Base-by-base conservation (phyloP, 257 asterid species). In the Gynochthodes officinalis region DNA sequence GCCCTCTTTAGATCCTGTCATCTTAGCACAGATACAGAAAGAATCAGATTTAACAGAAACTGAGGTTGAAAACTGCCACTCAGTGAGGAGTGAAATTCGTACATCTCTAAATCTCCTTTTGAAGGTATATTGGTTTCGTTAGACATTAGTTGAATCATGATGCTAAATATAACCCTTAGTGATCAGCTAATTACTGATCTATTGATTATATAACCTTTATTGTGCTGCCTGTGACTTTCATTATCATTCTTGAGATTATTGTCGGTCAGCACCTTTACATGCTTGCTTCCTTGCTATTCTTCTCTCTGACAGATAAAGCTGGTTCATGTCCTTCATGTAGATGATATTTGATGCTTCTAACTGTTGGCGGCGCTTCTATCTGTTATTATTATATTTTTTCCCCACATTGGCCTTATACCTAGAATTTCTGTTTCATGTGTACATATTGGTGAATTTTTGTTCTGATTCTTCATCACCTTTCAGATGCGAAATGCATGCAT, bases 11-110 rank as follows among this genome's bases (percentile, higher is more conserved):
- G 96, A 86, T 82, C 96, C 98, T 78, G 77, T 77, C 76, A 81
- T 86, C 75, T 84, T 87, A 49, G 80, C 86, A 12, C 89, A 90
- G 69, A 25, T 89, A 63, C 72, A 75, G 25, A 85, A 75, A 63
- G 84, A 63, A 37, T 54, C 71, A 39, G 87, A 82, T 55, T 69
- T 79, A 62, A 58, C 84, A 64, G 96, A 86, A 55, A 55, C 83
- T 19, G 93, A 85, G 67, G 79, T 90, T 42, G 99, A 89, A 74
- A 81, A 80, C 73, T 87, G 84, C 77, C 87, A 74, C 35, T 61
- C 84, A 73, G 86, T 92, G 80, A 89, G 92, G 85, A 83, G 76
- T 55, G 97, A 92, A 75, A 72, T 88, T 78, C 98, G 96, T 12
- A 60, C 90, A 66, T 98, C 98, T 73, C 78, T 95, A 21, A 84